phyloP scores from a whole-genome alignment of 2,329 filamentous ascomycete genomes.

The Trichoderma asperellum region DNA sequence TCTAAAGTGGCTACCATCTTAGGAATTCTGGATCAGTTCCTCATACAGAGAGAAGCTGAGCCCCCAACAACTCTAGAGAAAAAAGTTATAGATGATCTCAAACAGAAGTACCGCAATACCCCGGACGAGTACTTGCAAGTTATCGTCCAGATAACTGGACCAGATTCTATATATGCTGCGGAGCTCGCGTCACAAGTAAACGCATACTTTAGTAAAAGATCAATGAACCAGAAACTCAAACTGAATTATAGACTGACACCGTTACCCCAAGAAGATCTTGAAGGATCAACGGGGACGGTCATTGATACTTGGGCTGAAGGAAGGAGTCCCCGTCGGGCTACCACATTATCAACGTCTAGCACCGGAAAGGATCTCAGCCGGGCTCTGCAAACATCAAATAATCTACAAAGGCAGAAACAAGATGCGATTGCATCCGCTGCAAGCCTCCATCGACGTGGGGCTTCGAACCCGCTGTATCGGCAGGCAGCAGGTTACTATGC shows the following conservation, averaged over 20 bases:
- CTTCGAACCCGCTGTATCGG: slow-evolving; percentile 73
- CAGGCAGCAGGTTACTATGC: slow-evolving; percentile 78
- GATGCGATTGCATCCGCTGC: slow-evolving; percentile 45
- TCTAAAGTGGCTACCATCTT: slow-evolving; percentile 48
- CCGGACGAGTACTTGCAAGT: slow-evolving; percentile 50
- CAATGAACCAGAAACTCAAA: slow-evolving; percentile 43
- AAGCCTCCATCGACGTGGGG: slow-evolving; percentile 52
- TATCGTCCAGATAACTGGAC: slow-evolving; percentile 47
- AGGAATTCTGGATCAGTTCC: slow-evolving; percentile 50
- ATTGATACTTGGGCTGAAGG: not conserved
- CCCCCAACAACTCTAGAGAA: slow-evolving; percentile 38
- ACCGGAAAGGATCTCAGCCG: slow-evolving; percentile 34
- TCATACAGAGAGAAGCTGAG: slow-evolving; percentile 43
- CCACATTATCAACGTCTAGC: not conserved
- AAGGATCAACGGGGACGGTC: slow-evolving; percentile 8
- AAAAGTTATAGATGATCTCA: slow-evolving; percentile 41
- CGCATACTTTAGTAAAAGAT: slow-evolving; percentile 48
- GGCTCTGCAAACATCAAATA: slow-evolving; percentile 37
- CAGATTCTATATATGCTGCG: slow-evolving; percentile 41
- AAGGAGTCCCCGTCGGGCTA: not conserved
- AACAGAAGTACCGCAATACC: slow-evolving; percentile 47
- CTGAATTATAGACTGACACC: slow-evolving; percentile 47
- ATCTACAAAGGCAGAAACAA: slow-evolving; percentile 39
- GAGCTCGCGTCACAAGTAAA: slow-evolving; percentile 50
- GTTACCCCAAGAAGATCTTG: slow-evolving; percentile 33